Evolutionary conservation across 2,329 filamentous ascomycete species (phyloP), one percentile per base, ranked within the genome.

Genomic region (Epichloe elymi): DNA sequence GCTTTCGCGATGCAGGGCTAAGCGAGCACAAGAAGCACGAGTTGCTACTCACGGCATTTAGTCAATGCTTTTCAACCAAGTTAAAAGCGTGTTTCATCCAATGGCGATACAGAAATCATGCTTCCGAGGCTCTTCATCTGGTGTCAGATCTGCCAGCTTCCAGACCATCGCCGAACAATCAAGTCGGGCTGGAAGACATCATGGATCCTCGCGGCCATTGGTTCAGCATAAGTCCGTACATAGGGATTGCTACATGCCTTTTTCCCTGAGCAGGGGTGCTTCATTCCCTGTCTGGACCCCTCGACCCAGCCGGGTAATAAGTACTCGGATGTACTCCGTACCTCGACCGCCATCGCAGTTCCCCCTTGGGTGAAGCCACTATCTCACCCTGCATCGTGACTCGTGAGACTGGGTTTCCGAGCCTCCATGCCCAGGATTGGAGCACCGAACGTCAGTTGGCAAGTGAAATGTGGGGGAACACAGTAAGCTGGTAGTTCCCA

Each of bases 371-470:
- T 20, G 51, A 48, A 52, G 52, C 48, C 52, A 42, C 48, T 48
- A 47, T 39, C 37, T 44, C 43, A 50, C 43, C 50, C 50, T 50
- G 35, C 33, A 48, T 52, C 37, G 35, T 40, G 42, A 49, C 45
- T 50, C 37, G 35, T 40, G 42, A 49, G 48, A 48, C 48, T 49
- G 33, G 45, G 38, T 35, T 50, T 40, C 36, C 40, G 46, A 52
- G 45, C 38, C 19, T 38, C 19, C 41, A 33, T 40, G 46, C 42
- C 43, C 30, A 23, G 48, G 40, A 54, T 48, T 43, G 51, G 37
- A 48, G 39, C 38, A 42, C 20, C 44, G 15, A 42, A 30, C 41
- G 15, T 37, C 14, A 46, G n/a, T 38, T 37, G 47, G 26, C 15
- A 19, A 43, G 41, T 23, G 36, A 38, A 49, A 44, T 47, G 39